phyloP scores from a whole-genome alignment of 768 basidiomycete genomes.

The Boletus coccyginus region DNA sequence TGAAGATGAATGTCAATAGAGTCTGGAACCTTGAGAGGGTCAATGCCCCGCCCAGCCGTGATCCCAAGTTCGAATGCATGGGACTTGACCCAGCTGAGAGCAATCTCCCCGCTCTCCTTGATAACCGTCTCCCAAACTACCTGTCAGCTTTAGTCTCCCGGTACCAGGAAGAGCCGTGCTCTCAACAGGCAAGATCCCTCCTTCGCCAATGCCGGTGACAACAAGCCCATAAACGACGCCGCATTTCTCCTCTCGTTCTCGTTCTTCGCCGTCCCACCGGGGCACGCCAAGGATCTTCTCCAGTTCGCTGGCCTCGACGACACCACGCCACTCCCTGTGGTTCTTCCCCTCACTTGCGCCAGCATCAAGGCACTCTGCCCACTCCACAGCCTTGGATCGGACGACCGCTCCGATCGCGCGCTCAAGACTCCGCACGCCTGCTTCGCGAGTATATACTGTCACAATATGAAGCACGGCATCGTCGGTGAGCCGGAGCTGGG shows the following conservation, averaged over 20 bases:
- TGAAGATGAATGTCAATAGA: constrained; percentile 85
- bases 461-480: constrained; percentile 69
- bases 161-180: constrained; percentile 73
- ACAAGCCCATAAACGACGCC: constrained; percentile 86
- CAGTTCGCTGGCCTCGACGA: constrained; percentile 69
- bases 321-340: constrained; percentile 47
- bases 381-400: constrained; percentile 90
- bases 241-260: constrained; percentile 66
- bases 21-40: constrained; percentile 72
- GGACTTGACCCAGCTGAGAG: constrained; percentile 89
- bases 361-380: constrained; percentile 58
- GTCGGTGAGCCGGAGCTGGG: constrained; percentile 64
- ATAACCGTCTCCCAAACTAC: constrained; percentile 88
- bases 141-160: constrained; percentile 75
- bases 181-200: constrained; percentile 83
- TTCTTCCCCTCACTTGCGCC: constrained; percentile 18
- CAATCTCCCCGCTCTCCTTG: constrained; percentile 87
- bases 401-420: constrained; percentile 85
- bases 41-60: constrained; percentile 64
- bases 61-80: constrained; percentile 79
- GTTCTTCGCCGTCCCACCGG: constrained; percentile 76
- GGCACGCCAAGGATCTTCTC: constrained; percentile 82
- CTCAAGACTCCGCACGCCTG: constrained; percentile 89
- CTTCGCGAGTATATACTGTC: constrained; percentile 83
- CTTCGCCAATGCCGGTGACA: constrained; percentile 86